phyloP scores from a whole-genome alignment of 768 basidiomycete genomes.

The Ramaria sp. region DNA sequence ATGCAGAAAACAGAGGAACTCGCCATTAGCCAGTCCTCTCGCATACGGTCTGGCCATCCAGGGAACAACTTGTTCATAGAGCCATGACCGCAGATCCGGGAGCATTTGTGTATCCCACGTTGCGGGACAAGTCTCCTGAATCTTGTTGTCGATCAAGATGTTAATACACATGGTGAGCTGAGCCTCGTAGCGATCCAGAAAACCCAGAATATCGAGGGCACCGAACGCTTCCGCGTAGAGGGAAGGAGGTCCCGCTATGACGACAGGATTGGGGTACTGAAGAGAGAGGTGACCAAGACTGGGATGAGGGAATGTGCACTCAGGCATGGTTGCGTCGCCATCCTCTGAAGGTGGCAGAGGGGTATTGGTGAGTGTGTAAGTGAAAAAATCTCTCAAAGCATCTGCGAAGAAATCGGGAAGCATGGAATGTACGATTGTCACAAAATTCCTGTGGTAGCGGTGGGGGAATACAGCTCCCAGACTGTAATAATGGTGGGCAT shows the following conservation, averaged over 20 bases:
- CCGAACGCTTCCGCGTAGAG: slow-evolving; percentile 36
- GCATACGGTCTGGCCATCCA: slow-evolving; percentile 84
- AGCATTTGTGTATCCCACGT: slow-evolving; percentile 64
- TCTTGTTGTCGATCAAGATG: slow-evolving; percentile 70
- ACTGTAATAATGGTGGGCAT: background rate
- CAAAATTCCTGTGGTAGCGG: slow-evolving; percentile 6
- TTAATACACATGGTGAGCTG: slow-evolving; percentile 79
- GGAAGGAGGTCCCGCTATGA: slow-evolving; percentile 14
- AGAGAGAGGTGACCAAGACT: slow-evolving; percentile 5
- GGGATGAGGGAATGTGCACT: slow-evolving; percentile 7
- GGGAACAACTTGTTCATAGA: slow-evolving; percentile 65
- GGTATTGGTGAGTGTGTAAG: slow-evolving; percentile 4
- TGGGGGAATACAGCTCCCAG: slow-evolving; percentile 9
- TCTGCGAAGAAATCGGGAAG: slow-evolving; percentile 6
- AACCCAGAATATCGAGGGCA: slow-evolving; percentile 56
- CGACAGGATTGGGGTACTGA: slow-evolving; percentile 9
- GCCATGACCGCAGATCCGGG: slow-evolving; percentile 56
- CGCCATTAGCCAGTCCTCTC: slow-evolving; percentile 46
- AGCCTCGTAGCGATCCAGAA: slow-evolving; percentile 75
- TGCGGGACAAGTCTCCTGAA: slow-evolving; percentile 51
- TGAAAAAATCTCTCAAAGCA: slow-evolving; percentile 1
- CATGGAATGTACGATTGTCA: slow-evolving; percentile 6
- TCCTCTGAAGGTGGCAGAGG: slow-evolving; percentile 1
- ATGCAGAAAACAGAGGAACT: slow-evolving; percentile 15
- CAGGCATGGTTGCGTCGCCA: background rate